Evolutionary conservation across 345 rosid species (phyloP).

Genomic region (Litchi chinensis): DNA sequence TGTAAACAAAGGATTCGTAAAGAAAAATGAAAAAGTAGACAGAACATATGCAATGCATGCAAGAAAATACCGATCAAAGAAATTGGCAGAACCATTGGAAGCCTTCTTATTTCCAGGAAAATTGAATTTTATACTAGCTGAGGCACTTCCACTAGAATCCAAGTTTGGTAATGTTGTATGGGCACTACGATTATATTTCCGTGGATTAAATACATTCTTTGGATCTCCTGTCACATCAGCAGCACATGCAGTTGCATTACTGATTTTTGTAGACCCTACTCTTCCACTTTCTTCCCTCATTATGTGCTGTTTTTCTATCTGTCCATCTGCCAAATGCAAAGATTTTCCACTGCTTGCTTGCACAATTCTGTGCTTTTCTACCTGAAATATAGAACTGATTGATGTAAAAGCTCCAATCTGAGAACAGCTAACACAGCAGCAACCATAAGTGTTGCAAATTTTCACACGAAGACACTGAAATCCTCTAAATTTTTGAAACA

Average conservation of each 20-base stretch:
- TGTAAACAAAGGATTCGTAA: neutral
- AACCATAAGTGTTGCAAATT: neutral
- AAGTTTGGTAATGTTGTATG: slow-evolving; percentile 33
- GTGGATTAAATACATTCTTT: slow-evolving; percentile 31
- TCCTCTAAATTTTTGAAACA: neutral
- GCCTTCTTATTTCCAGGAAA: slow-evolving; percentile 46
- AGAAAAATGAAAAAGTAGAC: slow-evolving; percentile 12
- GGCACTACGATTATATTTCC: slow-evolving; percentile 32
- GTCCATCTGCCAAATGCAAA: slow-evolving; percentile 36
- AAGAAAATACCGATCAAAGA: slow-evolving; percentile 76
- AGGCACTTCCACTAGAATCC: slow-evolving; percentile 33
- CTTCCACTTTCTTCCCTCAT: slow-evolving; percentile 22
- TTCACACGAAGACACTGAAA: neutral
- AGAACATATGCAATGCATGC: neutral
- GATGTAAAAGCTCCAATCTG: slow-evolving; percentile 1
- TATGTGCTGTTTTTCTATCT: slow-evolving; percentile 34
- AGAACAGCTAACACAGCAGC: neutral
- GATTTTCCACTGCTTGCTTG: slow-evolving; percentile 59
- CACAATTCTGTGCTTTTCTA: slow-evolving; percentile 84
- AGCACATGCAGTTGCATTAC: slow-evolving; percentile 13
- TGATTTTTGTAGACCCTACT: slow-evolving; percentile 19
- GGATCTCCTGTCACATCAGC: slow-evolving; percentile 20
- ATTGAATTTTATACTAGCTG: slow-evolving; percentile 31
- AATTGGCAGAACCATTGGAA: slow-evolving; percentile 43
- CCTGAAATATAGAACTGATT: slow-evolving; percentile 46